Evolutionary conservation across 306 rosid genomes (phyloP).

Genomic region (Pyrus bretschneideri): DNA sequence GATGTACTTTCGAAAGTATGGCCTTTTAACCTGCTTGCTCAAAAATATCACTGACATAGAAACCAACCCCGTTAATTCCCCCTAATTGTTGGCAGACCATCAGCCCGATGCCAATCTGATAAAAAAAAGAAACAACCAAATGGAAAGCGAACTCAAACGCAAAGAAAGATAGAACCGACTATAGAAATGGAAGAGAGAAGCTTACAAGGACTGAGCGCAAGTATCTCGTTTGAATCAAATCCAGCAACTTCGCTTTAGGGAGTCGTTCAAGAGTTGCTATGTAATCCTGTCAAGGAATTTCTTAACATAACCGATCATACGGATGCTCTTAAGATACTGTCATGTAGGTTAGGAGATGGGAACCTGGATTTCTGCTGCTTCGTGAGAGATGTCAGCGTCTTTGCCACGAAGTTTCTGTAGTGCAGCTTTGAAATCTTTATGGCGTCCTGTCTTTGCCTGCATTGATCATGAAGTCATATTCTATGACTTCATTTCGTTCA

Average conservation of each 20-base stretch:
- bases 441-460: conserved; percentile 67
- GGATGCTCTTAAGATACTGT: background rate
- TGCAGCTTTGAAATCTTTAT: conserved; percentile 52
- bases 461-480: background rate
- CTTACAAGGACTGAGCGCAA: conserved; percentile 59
- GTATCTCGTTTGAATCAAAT: conserved; percentile 76
- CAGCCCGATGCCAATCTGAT: conserved; percentile 78
- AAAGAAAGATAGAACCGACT: background rate
- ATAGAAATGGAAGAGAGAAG: background rate
- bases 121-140: background rate
- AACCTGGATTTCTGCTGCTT: conserved; percentile 85
- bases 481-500: background rate
- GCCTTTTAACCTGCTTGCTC: conserved; percentile 57
- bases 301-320: conserved; percentile 2
- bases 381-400: conserved; percentile 59
- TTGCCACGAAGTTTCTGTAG: conserved; percentile 67
- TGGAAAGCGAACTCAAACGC: background rate
- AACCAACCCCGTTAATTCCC: conserved; percentile 77
- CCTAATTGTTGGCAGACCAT: conserved; percentile 93
- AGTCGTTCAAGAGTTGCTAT: conserved; percentile 56
- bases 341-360: background rate
- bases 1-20: background rate
- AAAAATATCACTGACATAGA: conserved; percentile 70
- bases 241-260: conserved; percentile 65
- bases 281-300: conserved; percentile 54